Evolutionary conservation across 1,139 yeast species (phyloP).

Genomic region (Blastobotrys indianensis): DNA sequence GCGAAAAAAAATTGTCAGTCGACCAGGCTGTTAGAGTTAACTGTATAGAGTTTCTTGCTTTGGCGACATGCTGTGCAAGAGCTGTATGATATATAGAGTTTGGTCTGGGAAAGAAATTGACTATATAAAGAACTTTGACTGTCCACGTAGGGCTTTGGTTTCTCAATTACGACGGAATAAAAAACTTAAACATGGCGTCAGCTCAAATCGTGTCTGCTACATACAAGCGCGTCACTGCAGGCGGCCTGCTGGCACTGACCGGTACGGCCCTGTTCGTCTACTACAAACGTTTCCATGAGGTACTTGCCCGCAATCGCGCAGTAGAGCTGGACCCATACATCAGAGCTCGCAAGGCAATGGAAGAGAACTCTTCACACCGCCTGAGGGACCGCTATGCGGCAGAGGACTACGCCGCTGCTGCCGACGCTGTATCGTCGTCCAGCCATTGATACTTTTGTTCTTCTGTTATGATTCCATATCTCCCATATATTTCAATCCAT

Average conservation of each 20-base stretch:
- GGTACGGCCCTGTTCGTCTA: not conserved
- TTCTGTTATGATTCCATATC: not conserved
- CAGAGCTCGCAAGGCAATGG: not conserved
- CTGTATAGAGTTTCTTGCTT: too few species aligned
- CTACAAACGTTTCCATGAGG: not conserved
- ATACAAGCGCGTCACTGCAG: conserved; percentile 1
- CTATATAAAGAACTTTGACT: too few species aligned
- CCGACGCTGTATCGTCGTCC: not conserved
- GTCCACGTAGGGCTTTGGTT: too few species aligned
- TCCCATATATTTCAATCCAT: not conserved
- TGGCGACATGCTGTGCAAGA: too few species aligned
- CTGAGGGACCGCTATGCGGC: not conserved
- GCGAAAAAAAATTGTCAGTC: too few species aligned
- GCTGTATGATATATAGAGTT: too few species aligned
- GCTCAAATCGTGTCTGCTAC: not conserved
- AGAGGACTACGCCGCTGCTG: not conserved
- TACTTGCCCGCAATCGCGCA: not conserved
- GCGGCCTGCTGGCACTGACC: not conserved
- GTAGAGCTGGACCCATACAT: not conserved
- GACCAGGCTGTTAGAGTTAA: too few species aligned
- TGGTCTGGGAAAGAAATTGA: too few species aligned
- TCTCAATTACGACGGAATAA: too few species aligned
- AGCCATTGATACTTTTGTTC: not conserved
- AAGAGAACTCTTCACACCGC: not conserved
- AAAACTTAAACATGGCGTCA: too few species aligned